These are phyloP conservation scores for Pseudonitzschia pungens DNA, from an alignment of 108 stramenopile species.

Conservation along the genomic window DNA sequence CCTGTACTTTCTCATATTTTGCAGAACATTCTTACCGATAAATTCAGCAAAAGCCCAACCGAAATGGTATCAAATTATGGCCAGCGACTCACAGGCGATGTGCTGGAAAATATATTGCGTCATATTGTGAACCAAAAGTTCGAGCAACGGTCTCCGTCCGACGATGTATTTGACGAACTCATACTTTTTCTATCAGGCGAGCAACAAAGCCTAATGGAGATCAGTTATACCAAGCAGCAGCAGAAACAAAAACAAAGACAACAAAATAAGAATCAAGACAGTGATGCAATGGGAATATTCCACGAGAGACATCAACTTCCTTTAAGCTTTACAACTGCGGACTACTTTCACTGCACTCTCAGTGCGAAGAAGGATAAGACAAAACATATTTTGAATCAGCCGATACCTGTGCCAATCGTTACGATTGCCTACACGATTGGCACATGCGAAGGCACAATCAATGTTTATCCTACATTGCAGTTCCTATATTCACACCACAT, in stretches of 20 bases:
- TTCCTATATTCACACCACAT: slow-evolving; percentile 36
- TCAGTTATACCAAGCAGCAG: slow-evolving; percentile 40
- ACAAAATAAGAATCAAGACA: slow-evolving; percentile 41
- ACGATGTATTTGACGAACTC: slow-evolving; percentile 26
- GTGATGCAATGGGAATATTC: slow-evolving; percentile 37
- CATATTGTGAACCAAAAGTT: slow-evolving; percentile 38
- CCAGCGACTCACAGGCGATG: neutral
- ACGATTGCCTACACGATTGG: slow-evolving; percentile 16
- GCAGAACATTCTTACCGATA: slow-evolving; percentile 27
- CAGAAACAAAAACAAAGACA: slow-evolving; percentile 41
- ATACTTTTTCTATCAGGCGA: slow-evolving; percentile 35
- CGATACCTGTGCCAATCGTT: slow-evolving; percentile 25
- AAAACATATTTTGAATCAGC: slow-evolving; percentile 24
- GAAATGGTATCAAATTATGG: slow-evolving; percentile 6
- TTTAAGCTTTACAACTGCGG: slow-evolving; percentile 3
- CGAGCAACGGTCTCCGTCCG: slow-evolving; percentile 26
- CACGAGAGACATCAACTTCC: slow-evolving; percentile 30
- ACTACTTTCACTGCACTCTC: slow-evolving; percentile 28
- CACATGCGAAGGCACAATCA: slow-evolving; percentile 4
- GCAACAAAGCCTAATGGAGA: slow-evolving; percentile 40
- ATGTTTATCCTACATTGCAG: slow-evolving; percentile 35
- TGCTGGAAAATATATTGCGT: slow-evolving; percentile 7
- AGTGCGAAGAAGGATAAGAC: slow-evolving; percentile 21
- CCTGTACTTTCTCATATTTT: slow-evolving; percentile 27
- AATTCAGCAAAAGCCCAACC: slow-evolving; percentile 26